Percentiles rank a stretch among this genome's conserved stretches.
These are phyloP conservation scores for Zizania palustris DNA, from an alignment of 202 grass and related monocot species.

Conservation along the genomic window DNA sequence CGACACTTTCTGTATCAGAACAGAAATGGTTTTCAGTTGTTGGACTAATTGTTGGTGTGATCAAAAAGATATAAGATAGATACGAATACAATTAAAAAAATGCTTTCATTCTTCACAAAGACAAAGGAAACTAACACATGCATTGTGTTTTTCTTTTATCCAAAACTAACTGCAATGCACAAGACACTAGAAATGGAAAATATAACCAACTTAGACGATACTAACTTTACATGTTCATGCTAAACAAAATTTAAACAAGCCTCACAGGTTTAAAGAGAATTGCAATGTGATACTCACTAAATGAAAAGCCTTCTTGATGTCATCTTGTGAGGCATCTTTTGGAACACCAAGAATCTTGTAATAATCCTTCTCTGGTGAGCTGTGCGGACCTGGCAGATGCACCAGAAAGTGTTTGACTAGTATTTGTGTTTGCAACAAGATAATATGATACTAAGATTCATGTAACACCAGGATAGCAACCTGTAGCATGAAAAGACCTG, in stretches of 20 bases:
- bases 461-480: conserved; percentile 46
- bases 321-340: conserved; percentile 74
- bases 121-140: conserved; percentile 2
- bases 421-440: conserved; percentile 25
- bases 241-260: conserved; percentile 32
- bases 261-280: conserved; percentile 15
- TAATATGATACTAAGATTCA: conserved; percentile 8
- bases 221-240: conserved; percentile 26
- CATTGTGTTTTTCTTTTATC: neutral
- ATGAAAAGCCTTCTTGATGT: conserved; percentile 97
- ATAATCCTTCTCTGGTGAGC: conserved; percentile 66
- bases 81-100: conserved; percentile 24
- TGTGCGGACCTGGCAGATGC: conserved; percentile 51
- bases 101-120: conserved; percentile 14
- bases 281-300: conserved; percentile 62
- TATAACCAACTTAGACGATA: conserved; percentile 5
- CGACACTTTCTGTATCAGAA: conserved; percentile 16
- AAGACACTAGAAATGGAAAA: conserved; percentile 8
- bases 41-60: conserved; percentile 10
- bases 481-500: conserved; percentile 83
- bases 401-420: conserved; percentile 25
- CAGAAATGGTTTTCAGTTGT: conserved; percentile 19
- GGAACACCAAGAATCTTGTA: conserved; percentile 87
- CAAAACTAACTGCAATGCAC: conserved; percentile 9
- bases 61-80: conserved; percentile 4